Evolutionary conservation across 2,329 filamentous ascomycete species (phyloP).

Genomic region (Colletotrichum karsti): DNA sequence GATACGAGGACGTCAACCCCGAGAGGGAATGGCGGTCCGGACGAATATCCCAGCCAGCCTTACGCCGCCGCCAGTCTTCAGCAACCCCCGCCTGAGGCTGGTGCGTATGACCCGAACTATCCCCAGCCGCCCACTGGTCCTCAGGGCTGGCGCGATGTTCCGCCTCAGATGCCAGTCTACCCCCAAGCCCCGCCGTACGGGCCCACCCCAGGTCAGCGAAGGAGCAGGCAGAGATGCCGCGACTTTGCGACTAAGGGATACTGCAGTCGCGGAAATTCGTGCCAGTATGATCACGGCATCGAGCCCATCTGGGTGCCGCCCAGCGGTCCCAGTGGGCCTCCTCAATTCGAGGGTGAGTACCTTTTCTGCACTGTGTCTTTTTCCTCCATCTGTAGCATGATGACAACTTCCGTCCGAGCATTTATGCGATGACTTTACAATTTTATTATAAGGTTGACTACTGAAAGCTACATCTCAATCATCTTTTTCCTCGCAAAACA

Average conservation of each 20-base stretch:
- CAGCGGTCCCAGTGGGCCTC: conserved; percentile 9
- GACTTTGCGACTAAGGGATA: conserved; percentile 80
- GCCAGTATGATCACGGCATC: conserved; percentile 73
- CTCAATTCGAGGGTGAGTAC: conserved; percentile 15
- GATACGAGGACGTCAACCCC: conserved; percentile 35
- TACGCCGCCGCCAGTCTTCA: neutral
- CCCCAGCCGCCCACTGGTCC: conserved; percentile 7
- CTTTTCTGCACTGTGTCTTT: neutral
- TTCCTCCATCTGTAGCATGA: conserved; percentile 20
- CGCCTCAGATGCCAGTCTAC: neutral
- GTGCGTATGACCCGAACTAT: conserved; percentile 63
- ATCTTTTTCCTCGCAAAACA: neutral
- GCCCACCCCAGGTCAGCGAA: conserved; percentile 30
- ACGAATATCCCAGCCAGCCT: neutral
- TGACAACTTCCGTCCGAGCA: conserved; percentile 31
- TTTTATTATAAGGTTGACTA: conserved; percentile 36
- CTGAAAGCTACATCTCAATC: conserved; percentile 35
- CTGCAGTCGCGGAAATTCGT: conserved; percentile 73
- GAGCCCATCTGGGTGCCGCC: conserved; percentile 24
- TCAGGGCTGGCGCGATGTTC: conserved; percentile 6
- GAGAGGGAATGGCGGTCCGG: conserved; percentile 7
- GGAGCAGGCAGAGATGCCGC: conserved; percentile 63
- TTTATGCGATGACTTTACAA: conserved; percentile 31
- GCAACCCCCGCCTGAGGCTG: conserved; percentile 40
- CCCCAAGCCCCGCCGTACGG: neutral